Conservation (phyloP, 164 flowering plant genomes). For the Aristolochia fimbriata region DNA sequence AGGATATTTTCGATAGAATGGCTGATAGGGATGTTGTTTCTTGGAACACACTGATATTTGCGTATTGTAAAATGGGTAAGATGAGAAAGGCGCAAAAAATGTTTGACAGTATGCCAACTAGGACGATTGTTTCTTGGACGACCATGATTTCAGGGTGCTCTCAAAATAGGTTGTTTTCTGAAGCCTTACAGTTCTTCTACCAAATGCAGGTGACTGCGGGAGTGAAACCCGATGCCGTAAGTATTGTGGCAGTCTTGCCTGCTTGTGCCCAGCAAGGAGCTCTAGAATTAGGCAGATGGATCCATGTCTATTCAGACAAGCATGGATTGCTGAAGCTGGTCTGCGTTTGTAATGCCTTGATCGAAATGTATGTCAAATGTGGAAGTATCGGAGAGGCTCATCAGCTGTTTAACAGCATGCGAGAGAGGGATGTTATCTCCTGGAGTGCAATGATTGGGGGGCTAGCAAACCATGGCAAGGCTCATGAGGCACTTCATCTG, state of each 20-base stretch:
- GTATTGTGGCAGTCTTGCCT: slow-evolving; percentile 51
- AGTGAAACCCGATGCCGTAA: slow-evolving; percentile 44
- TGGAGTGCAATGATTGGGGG: slow-evolving; percentile 26
- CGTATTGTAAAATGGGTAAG: slow-evolving; percentile 46
- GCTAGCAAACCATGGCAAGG: slow-evolving; percentile 20
- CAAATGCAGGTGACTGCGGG: slow-evolving; percentile 42
- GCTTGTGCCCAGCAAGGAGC: slow-evolving; percentile 74
- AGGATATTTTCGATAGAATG: slow-evolving; percentile 55
- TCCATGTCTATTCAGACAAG: slow-evolving; percentile 45
- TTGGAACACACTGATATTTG: slow-evolving; percentile 60
- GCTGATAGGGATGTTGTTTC: slow-evolving; percentile 47
- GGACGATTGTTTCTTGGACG: slow-evolving; percentile 52
- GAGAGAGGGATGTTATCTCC: slow-evolving; percentile 21
- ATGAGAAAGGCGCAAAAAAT: slow-evolving; percentile 35
- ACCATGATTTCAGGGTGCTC: slow-evolving; percentile 45
- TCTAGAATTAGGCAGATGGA: slow-evolving; percentile 72
- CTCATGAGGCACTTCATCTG: slow-evolving; percentile 18
- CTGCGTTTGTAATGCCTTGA: slow-evolving; percentile 54
- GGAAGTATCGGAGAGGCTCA: slow-evolving; percentile 20
- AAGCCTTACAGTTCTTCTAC: slow-evolving; percentile 37
- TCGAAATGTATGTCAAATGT: slow-evolving; percentile 59
- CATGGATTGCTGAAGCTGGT: slow-evolving; percentile 32
- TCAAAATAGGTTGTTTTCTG: slow-evolving; percentile 20
- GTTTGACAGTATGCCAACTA: slow-evolving; percentile 40
- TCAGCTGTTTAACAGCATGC: slow-evolving; percentile 13